Evolutionary conservation across 306 rosid genomes (phyloP).

Genomic region (Casuarina glauca): DNA sequence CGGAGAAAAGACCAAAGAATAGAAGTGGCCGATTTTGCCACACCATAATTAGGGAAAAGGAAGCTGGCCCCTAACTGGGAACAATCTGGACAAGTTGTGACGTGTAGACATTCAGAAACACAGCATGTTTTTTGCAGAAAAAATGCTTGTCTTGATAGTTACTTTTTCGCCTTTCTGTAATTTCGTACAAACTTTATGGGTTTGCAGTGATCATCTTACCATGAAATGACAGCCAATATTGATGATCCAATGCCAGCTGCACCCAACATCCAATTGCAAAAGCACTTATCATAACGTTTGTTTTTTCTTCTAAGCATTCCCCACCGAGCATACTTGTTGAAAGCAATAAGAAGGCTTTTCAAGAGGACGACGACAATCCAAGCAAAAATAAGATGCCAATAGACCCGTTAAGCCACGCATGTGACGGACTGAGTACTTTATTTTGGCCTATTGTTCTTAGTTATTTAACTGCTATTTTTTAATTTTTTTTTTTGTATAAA

Average conservation of each 20-base stretch:
- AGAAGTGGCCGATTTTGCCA: background rate
- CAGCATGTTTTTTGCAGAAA: background rate
- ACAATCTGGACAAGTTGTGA: background rate
- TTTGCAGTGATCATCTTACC: background rate
- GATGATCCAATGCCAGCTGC: background rate
- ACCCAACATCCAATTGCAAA: background rate
- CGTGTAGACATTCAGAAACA: background rate
- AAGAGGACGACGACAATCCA: too few relatives aligned
- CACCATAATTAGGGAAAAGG: background rate
- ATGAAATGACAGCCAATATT: background rate
- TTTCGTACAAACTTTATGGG: slow-evolving; percentile 9
- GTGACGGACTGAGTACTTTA: too few relatives aligned
- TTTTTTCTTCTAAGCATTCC: background rate
- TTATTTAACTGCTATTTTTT: too few relatives aligned
- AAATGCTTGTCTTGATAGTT: background rate
- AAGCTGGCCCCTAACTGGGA: background rate
- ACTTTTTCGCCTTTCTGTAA: background rate
- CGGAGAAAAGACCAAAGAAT: background rate
- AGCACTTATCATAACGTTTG: background rate
- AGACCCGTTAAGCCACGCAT: too few relatives aligned
- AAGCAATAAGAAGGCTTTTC: background rate
- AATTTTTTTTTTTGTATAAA: too few relatives aligned
- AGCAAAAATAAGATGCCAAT: too few relatives aligned
- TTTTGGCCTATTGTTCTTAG: too few relatives aligned
- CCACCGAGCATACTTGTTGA: background rate